Percentiles rank a stretch among this genome's conserved stretches.
phyloP scores from a whole-genome alignment of 202 grass and related monocot species.

The Musa balbisiana region DNA sequence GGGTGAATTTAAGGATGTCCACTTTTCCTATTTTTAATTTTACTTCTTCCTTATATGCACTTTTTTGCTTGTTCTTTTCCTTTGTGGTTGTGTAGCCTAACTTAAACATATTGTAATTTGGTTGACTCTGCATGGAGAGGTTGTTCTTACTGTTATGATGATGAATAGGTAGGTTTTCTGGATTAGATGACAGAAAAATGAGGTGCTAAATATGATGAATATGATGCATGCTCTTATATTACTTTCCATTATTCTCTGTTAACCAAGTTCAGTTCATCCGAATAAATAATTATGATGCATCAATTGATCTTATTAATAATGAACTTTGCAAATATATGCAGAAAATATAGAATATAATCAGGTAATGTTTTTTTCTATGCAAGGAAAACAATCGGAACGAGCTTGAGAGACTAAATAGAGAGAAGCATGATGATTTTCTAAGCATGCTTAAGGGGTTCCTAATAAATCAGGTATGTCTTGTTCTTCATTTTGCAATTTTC shows the following conservation, averaged over 20 bases:
- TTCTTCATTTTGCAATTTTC: background rate
- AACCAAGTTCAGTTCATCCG: no score
- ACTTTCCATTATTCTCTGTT: background rate
- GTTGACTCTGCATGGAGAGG: background rate
- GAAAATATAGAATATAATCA: background rate
- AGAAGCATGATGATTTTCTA: conserved; percentile 70
- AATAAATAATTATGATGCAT: background rate
- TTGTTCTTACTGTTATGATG: background rate
- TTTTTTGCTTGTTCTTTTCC: background rate
- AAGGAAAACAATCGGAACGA: conserved; percentile 87
- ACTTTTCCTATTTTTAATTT: no score
- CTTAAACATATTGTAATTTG: background rate
- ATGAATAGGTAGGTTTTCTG: no score
- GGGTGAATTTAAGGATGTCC: no score
- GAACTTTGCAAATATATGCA: background rate
- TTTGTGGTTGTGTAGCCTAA: background rate
- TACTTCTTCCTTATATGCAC: no score
- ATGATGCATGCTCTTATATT: background rate
- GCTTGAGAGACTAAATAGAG: conserved; percentile 58
- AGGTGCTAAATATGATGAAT: background rate
- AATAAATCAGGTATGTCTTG: conserved; percentile 59
- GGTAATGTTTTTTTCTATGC: background rate
- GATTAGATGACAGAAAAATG: no score
- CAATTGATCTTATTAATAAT: background rate
- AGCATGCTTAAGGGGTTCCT: conserved; percentile 87